These are phyloP conservation scores for Penicillium arizonense DNA, from an alignment of 495 filamentous ascomycete species.

Conservation along the genomic window DNA sequence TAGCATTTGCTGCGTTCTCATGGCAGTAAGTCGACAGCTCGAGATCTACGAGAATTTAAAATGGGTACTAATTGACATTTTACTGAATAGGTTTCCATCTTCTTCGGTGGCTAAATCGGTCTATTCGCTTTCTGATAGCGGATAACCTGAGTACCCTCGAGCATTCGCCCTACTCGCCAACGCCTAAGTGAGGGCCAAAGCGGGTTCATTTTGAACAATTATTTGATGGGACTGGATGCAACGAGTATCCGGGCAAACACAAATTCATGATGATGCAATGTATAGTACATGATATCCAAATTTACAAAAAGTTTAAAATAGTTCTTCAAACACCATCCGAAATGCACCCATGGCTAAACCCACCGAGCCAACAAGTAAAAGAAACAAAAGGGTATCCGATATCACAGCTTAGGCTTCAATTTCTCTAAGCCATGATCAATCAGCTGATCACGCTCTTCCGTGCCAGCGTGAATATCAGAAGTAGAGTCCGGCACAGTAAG, in stretches of 20 bases:
- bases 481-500: slow-evolving; percentile 3
- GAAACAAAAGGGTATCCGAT: slow-evolving; percentile 25
- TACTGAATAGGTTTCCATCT: slow-evolving; percentile 38
- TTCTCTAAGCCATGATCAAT: slow-evolving; percentile 36
- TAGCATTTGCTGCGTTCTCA: slow-evolving; percentile 87
- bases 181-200: background rate
- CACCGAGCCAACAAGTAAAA: slow-evolving; percentile 14
- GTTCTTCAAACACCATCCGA: slow-evolving; percentile 7
- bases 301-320: slow-evolving; percentile 19
- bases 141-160: too few relatives aligned
- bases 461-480: slow-evolving; percentile 9
- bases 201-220: background rate
- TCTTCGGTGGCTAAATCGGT: slow-evolving; percentile 31
- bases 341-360: slow-evolving; percentile 8
- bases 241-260: slow-evolving; percentile 8
- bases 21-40: slow-evolving; percentile 70
- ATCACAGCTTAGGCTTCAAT: slow-evolving; percentile 22
- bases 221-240: background rate
- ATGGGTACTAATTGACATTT: slow-evolving; percentile 5
- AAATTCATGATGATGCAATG: slow-evolving; percentile 30
- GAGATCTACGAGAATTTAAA: background rate
- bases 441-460: slow-evolving; percentile 20
- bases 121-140: background rate
- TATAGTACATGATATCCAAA: slow-evolving; percentile 26
- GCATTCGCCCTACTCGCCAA: background rate